A percentile compares a stretch with the other conserved stretches of the same genome.
Evolutionary conservation across 805 yeast species (phyloP).

Genomic region (Candida suzukii): DNA sequence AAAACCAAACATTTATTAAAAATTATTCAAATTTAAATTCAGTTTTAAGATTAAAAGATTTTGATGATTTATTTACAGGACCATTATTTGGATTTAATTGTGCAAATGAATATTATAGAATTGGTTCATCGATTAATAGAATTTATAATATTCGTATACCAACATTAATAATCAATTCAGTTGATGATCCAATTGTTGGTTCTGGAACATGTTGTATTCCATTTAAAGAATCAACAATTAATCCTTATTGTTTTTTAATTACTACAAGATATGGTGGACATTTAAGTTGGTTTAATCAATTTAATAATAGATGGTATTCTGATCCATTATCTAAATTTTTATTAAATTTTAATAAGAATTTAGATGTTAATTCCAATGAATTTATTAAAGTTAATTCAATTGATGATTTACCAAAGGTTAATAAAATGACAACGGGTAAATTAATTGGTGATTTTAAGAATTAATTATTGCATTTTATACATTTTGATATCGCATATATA

Average conservation of each 20-base stretch:
- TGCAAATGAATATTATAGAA: conserved; percentile 58
- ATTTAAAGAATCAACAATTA: conserved; percentile 35
- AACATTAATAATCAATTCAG: conserved; percentile 50
- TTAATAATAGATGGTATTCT: conserved; percentile 62
- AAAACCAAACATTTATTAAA: conserved; percentile 18
- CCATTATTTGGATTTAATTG: conserved; percentile 58
- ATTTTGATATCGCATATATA: background rate
- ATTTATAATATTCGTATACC: conserved; percentile 54
- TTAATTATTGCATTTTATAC: background rate
- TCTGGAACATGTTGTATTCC: conserved; percentile 38
- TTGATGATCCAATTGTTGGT: conserved; percentile 73
- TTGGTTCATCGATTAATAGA: conserved; percentile 50
- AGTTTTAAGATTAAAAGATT: conserved; percentile 37
- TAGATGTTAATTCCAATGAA: conserved; percentile 5
- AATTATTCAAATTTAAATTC: conserved; percentile 13
- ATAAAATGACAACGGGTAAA: conserved; percentile 10
- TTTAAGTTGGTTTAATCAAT: conserved; percentile 63
- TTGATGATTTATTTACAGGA: conserved; percentile 62
- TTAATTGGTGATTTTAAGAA: conserved; percentile 5
- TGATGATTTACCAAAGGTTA: conserved; percentile 6
- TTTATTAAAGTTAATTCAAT: conserved; percentile 3
- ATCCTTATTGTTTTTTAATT: conserved; percentile 54
- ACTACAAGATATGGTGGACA: conserved; percentile 74
- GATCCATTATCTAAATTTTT: conserved; percentile 39
- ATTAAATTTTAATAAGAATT: conserved; percentile 12